Evolutionary conservation across 2,329 filamentous ascomycete species (phyloP), one percentile per base, ranked within the genome.

Genomic region (Colletotrichum orchidophilum): DNA sequence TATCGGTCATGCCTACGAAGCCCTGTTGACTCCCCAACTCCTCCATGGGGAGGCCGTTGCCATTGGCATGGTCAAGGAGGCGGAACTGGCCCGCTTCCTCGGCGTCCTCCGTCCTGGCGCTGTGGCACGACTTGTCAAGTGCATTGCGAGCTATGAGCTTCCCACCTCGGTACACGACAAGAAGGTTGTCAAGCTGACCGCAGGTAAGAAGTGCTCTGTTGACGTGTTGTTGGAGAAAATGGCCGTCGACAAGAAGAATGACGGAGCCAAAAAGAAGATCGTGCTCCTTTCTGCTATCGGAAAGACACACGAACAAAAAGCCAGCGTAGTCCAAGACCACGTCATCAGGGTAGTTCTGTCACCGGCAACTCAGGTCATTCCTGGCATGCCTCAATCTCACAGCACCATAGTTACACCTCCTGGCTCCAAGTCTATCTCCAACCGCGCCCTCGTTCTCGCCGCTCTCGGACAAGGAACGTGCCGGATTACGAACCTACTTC

Each of bases 201-300:
- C 94, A 1, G 94, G 93, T 63, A 98, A 97, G 82, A 87, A 90
- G 74, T 99, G 96, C 79, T 92, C 93, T 0, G 94, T 98, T 2
- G 94, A 98, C 75, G 88, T 93, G 42, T 83, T 99, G 62, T 87
- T 99, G 67, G 88, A 92, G 75, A 97, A 97, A 80, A 99, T 99
- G 96, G 95, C 93, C 0, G 93, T 99, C 9, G 96, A 99, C 83
- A 99, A 99, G 88, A 99, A 99, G 86, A 99, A 99, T 75, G 93
- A 97, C 54, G 96, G 96, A 2, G 90, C 90, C 70, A 95, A 96
- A 82, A 99, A 99, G 87, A 98, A 97, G 83, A 93, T 99, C 73
- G 96, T 98, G 7, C 88, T 99, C 8, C 87, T 99, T 12, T 95
- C 95, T 1, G 93, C 93, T 13, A 97, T 99, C 78, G 96, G 96